These are phyloP conservation scores for Myxozyma neglecta DNA, from an alignment of 805 yeast species.

Conservation along the genomic window DNA sequence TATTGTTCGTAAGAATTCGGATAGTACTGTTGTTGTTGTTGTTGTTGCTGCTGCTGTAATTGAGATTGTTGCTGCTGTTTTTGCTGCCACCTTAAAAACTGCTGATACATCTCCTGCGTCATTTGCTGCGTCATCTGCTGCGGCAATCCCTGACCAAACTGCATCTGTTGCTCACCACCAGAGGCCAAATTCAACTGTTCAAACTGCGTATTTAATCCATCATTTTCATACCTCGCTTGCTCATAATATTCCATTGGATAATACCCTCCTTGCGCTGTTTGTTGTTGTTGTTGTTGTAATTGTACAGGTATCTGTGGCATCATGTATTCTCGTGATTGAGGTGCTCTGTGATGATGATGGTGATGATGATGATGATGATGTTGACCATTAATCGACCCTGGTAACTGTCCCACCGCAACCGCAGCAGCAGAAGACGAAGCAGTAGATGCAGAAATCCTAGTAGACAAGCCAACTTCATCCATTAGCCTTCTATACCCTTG, in stretches of 20 bases:
- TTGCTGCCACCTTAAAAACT: too few species aligned
- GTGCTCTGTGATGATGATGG: not conserved
- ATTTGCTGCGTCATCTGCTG: not conserved
- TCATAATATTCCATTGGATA: not conserved
- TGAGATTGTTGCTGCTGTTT: too few species aligned
- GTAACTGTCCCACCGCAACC: not conserved
- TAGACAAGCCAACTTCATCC: constrained; percentile 81
- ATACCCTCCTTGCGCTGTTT: not conserved
- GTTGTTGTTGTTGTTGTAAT: not conserved
- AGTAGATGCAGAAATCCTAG: constrained; percentile 12
- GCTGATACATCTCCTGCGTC: constrained; percentile 10
- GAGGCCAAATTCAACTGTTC: constrained; percentile 10
- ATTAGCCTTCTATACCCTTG: constrained; percentile 82
- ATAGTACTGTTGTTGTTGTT: constrained; percentile 11
- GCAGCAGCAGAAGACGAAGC: not conserved
- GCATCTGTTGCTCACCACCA: too few species aligned
- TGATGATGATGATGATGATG: not conserved
- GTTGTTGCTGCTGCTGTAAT: constrained; percentile 16
- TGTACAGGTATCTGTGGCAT: not conserved
- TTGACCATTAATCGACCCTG: not conserved
- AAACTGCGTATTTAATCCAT: constrained; percentile 12
- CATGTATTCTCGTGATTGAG: not conserved
- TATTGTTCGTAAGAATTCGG: not conserved
- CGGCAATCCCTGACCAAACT: not conserved
- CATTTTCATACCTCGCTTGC: not conserved